A percentile compares a stretch with the other conserved stretches of the same genome.
phyloP scores from a whole-genome alignment of 305 asterid genomes.

The Coffea humblotiana region DNA sequence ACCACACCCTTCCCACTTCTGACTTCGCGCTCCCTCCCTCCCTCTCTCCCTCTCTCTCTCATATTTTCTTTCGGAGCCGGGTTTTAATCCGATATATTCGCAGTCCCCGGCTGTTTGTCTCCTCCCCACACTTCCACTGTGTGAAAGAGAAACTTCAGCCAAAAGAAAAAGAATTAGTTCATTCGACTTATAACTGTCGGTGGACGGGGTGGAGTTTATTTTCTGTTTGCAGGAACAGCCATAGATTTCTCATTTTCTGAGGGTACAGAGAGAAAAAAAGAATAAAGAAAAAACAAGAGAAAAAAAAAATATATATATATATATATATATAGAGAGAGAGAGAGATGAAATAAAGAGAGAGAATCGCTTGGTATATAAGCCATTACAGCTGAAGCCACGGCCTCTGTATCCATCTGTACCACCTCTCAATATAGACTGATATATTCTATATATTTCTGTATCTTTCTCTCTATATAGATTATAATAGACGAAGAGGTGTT shows the following conservation, averaged over 20 bases:
- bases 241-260: not conserved
- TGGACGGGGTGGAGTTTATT: slow-evolving; percentile 19
- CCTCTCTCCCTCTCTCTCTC: too few species aligned
- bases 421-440: too few species aligned
- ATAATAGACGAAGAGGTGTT: slow-evolving; percentile 14
- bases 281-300: not conserved
- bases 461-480: not conserved
- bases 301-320: slow-evolving; percentile 11
- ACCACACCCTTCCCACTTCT: not conserved
- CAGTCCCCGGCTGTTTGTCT: not conserved
- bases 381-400: slow-evolving; percentile 34
- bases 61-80: too few species aligned
- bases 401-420: slow-evolving; percentile 17
- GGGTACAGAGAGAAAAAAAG: slow-evolving; percentile 2
- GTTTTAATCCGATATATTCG: not conserved
- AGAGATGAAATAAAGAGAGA: slow-evolving; percentile 21
- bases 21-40: too few species aligned
- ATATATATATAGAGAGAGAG: not conserved
- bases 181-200: slow-evolving; percentile 9
- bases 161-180: not conserved
- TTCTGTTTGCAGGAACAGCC: not conserved
- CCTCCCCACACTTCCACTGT: not conserved
- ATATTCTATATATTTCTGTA: not conserved
- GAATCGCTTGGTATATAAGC: slow-evolving; percentile 74
- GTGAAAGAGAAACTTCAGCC: slow-evolving; percentile 6